Percentiles rank a stretch among this genome's conserved stretches.
phyloP scores from a whole-genome alignment of 2,329 filamentous ascomycete genomes.

The Scedosporium dehoogii region DNA sequence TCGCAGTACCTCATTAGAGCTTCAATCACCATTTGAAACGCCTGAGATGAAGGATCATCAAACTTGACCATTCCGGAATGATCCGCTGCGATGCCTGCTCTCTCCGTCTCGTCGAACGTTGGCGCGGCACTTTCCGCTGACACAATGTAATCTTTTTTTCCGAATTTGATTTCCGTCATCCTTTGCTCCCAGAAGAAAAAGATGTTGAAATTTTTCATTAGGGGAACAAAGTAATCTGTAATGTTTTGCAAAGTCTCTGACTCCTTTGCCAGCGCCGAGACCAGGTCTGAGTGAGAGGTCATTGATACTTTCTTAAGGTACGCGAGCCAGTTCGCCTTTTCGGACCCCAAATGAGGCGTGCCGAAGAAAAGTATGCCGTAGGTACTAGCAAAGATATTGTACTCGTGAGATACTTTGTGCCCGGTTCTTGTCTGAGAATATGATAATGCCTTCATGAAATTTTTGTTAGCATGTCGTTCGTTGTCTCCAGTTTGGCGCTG shows the following conservation, averaged over 20 bases:
- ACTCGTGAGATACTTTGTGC: not conserved
- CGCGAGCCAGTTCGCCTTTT: not conserved
- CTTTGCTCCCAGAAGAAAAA: not conserved
- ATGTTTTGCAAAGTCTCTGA: not conserved
- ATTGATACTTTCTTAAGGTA: not conserved
- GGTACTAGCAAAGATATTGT: not conserved
- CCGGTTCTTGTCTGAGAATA: not conserved
- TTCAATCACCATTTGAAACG: not conserved
- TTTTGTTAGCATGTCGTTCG: not conserved
- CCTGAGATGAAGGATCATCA: not conserved
- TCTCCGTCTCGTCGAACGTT: not conserved
- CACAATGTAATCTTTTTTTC: not conserved
- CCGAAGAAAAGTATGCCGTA: not conserved
- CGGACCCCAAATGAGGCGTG: not conserved
- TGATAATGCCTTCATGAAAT: not conserved
- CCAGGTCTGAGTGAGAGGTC: not conserved
- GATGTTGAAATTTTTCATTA: not conserved
- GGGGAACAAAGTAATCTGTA: not conserved
- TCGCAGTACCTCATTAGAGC: not conserved
- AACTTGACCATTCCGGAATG: not conserved
- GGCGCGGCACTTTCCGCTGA: not conserved
- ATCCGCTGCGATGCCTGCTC: not conserved
- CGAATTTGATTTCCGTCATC: not conserved
- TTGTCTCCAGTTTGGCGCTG: no score
- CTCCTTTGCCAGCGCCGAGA: not conserved